Evolutionary conservation across 2,329 filamentous ascomycete genomes (phyloP).

Genomic region (Cytospora chrysosperma): DNA sequence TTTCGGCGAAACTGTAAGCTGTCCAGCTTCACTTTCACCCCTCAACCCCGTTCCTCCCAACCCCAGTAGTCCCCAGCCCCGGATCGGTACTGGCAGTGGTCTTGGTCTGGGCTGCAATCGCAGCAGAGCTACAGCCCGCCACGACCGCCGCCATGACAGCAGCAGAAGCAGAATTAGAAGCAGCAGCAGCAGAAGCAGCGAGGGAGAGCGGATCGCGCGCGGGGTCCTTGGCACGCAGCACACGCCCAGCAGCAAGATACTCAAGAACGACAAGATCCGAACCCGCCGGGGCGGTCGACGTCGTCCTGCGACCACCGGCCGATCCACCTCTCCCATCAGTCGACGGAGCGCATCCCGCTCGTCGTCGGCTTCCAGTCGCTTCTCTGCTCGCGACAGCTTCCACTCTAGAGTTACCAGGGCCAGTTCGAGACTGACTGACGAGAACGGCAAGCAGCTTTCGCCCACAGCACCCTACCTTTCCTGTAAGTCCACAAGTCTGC

Average conservation of each 20-base stretch:
- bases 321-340: neutral
- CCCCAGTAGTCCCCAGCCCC: conserved; percentile 2
- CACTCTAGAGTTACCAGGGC: conserved; percentile 18
- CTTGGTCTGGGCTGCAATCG: conserved; percentile 17
- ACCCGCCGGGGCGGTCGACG: neutral
- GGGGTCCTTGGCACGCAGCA: conserved; percentile 13
- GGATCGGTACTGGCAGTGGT: conserved; percentile 4
- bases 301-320: conserved; percentile 2
- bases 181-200: neutral
- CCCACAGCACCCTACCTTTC: conserved; percentile 44
- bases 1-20: conserved; percentile 47
- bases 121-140: conserved; percentile 7
- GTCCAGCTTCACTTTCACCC: conserved; percentile 27
- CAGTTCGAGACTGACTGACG: conserved; percentile 25
- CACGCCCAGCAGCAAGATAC: neutral
- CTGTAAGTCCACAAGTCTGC: conserved; percentile 36
- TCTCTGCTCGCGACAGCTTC: conserved; percentile 5
- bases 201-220: conserved; percentile 1
- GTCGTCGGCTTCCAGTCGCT: conserved; percentile 1
- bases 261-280: conserved; percentile 1
- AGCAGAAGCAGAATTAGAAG: neutral
- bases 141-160: neutral
- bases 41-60: conserved; percentile 22
- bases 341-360: neutral
- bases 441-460: conserved; percentile 31